phyloP scores from a whole-genome alignment of 495 filamentous ascomycete species.

The Acidomyces sp. region DNA sequence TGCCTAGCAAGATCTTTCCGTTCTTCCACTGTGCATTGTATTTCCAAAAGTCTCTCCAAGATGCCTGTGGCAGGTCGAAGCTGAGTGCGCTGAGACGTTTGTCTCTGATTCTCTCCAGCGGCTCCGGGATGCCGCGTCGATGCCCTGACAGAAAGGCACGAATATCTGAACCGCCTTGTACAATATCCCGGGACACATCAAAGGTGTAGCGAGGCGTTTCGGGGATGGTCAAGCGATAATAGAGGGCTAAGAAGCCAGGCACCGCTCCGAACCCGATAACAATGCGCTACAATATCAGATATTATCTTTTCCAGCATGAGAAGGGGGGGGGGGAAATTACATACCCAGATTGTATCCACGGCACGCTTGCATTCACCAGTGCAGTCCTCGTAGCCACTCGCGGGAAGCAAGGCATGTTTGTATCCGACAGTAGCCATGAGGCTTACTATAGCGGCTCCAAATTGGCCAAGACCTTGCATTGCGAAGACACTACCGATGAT shows the following conservation, averaged over 20 bases:
- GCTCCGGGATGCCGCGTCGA: conserved; percentile 47
- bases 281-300: conserved; percentile 69
- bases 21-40: conserved; percentile 63
- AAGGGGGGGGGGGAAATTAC: no score
- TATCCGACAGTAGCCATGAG: conserved; percentile 61
- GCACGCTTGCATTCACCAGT: conserved; percentile 51
- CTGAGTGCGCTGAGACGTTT: conserved; percentile 33
- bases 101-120: conserved; percentile 40
- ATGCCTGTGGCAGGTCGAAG: conserved; percentile 47
- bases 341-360: conserved; percentile 80
- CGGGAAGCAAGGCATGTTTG: conserved; percentile 47
- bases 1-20: conserved; percentile 57
- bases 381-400: conserved; percentile 39
- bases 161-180: conserved; percentile 54
- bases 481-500: conserved; percentile 85
- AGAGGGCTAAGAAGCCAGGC: conserved; percentile 61
- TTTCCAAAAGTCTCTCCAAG: conserved; percentile 47
- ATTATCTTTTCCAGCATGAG: no score
- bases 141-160: conserved; percentile 32
- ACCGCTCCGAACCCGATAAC: conserved; percentile 68
- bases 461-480: conserved; percentile 72
- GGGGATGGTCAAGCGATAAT: conserved; percentile 80
- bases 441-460: conserved; percentile 55
- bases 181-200: conserved; percentile 59
- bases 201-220: conserved; percentile 76